Percentiles rank a stretch among this genome's conserved stretches.
Evolutionary conservation across 1,284 basidiomycete genomes (phyloP).

Genomic region (Volvariella surrecta): DNA sequence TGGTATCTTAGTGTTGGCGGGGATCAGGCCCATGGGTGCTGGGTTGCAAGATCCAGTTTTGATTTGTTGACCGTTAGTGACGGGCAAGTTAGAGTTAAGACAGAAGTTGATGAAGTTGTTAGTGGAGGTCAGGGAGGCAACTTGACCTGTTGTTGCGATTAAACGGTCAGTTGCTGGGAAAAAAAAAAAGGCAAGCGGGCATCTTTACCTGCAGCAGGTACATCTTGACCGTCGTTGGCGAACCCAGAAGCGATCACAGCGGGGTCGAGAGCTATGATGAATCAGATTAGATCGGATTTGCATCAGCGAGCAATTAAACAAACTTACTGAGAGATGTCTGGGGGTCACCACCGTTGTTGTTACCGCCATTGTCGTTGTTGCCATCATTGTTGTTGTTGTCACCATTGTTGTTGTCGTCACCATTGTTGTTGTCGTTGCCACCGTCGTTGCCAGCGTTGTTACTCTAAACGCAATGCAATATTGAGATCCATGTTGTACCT

Average conservation of each 20-base stretch:
- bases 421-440: slow-evolving; percentile 4
- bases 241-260: slow-evolving; percentile 37
- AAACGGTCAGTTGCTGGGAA: slow-evolving; percentile 2
- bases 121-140: slow-evolving; percentile 16
- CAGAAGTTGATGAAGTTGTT: slow-evolving; percentile 51
- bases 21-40: slow-evolving; percentile 19
- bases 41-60: slow-evolving; percentile 45
- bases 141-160: no score
- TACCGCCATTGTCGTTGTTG: slow-evolving; percentile 4
- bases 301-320: not conserved
- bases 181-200: slow-evolving; percentile 13
- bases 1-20: slow-evolving; percentile 16
- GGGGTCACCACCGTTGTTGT: slow-evolving; percentile 13
- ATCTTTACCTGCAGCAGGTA: slow-evolving; percentile 24
- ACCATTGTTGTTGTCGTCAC: slow-evolving; percentile 1
- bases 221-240: slow-evolving; percentile 34
- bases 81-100: slow-evolving; percentile 33
- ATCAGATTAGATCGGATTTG: not conserved
- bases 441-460: slow-evolving; percentile 12
- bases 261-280: slow-evolving; percentile 28
- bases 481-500: no score
- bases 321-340: slow-evolving; percentile 31
- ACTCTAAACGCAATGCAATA: slow-evolving; percentile 3
- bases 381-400: not conserved
- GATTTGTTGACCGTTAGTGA: slow-evolving; percentile 45